Conservation (phyloP, 805 yeast species). For the Lachancea cidri region DNA sequence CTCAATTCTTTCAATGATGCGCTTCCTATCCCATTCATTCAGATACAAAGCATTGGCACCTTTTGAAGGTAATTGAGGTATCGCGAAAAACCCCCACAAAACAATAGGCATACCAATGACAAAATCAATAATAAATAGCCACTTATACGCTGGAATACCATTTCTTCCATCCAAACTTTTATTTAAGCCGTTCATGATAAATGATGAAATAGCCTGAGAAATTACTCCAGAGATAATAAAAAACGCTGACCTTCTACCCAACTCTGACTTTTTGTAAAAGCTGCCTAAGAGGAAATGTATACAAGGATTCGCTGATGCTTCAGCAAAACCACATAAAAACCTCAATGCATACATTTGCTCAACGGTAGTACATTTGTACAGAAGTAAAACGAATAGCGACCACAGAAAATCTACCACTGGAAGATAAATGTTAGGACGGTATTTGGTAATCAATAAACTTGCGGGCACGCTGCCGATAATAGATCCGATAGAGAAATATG, state of each 20-base stretch:
- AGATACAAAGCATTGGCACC: constrained; percentile 14
- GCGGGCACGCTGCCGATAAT: constrained; percentile 39
- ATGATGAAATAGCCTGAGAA: constrained; percentile 43
- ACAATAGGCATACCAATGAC: constrained; percentile 47
- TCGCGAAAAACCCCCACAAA: constrained; percentile 48
- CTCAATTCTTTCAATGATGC: constrained; percentile 7
- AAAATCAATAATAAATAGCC: constrained; percentile 55
- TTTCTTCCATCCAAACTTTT: constrained; percentile 38
- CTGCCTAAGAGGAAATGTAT: constrained; percentile 38
- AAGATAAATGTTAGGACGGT: constrained; percentile 31
- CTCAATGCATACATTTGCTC: constrained; percentile 34
- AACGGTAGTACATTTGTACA: constrained; percentile 29
- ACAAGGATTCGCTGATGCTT: constrained; percentile 41
- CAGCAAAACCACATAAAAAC: constrained; percentile 37
- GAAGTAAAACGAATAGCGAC: constrained; percentile 36
- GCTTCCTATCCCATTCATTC: constrained; percentile 6
- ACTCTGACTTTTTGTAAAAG: constrained; percentile 42
- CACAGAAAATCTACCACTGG: constrained; percentile 34
- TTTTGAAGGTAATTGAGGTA: constrained; percentile 49
- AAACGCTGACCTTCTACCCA: constrained; percentile 38
- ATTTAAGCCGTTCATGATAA: constrained; percentile 45
- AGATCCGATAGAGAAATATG: constrained; percentile 40
- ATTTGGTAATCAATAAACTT: constrained; percentile 31
- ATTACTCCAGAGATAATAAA: constrained; percentile 42
- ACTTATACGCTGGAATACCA: constrained; percentile 51